Evolutionary conservation across 164 flowering plant genomes (phyloP).

Genomic region (Tetrastigma voinierianum): DNA sequence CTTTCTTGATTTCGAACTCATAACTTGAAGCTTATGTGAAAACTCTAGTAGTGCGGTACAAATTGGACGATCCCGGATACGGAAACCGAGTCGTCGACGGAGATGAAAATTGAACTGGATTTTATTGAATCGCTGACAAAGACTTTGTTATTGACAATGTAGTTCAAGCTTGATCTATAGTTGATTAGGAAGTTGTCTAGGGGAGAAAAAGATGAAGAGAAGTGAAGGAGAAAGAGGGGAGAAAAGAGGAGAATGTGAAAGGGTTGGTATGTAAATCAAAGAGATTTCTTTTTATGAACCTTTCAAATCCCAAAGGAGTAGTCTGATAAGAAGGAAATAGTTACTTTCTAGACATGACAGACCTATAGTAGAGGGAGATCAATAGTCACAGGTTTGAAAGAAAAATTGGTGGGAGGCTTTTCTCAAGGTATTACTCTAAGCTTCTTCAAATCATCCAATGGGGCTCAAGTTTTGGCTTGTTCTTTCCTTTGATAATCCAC

Average conservation of each 20-base stretch:
- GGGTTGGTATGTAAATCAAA: too few species aligned
- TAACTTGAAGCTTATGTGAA: constrained; percentile 44
- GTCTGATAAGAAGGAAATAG: too few species aligned
- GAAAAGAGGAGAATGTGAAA: constrained; percentile 14
- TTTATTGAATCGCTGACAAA: constrained; percentile 39
- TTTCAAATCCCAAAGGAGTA: too few species aligned
- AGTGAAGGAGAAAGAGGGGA: constrained; percentile 18
- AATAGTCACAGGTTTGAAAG: too few species aligned
- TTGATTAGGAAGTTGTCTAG: constrained; percentile 38
- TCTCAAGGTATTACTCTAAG: too few species aligned
- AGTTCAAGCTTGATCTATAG: constrained; percentile 40
- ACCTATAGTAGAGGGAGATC: too few species aligned
- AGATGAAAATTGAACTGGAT: constrained; percentile 27
- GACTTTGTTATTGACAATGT: constrained; percentile 21
- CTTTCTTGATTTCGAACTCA: constrained; percentile 31
- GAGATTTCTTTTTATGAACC: too few species aligned
- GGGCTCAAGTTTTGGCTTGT: too few species aligned
- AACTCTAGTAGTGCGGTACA: constrained; percentile 58
- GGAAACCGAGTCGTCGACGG: constrained; percentile 33
- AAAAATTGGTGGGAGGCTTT: too few species aligned
- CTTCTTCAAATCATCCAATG: too few species aligned
- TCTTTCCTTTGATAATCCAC: too few species aligned
- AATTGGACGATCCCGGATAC: constrained; percentile 26
- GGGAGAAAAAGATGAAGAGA: constrained; percentile 36
- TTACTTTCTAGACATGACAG: too few species aligned